Evolutionary conservation across 306 rosid species (phyloP).

Genomic region (Quercus glauca): DNA sequence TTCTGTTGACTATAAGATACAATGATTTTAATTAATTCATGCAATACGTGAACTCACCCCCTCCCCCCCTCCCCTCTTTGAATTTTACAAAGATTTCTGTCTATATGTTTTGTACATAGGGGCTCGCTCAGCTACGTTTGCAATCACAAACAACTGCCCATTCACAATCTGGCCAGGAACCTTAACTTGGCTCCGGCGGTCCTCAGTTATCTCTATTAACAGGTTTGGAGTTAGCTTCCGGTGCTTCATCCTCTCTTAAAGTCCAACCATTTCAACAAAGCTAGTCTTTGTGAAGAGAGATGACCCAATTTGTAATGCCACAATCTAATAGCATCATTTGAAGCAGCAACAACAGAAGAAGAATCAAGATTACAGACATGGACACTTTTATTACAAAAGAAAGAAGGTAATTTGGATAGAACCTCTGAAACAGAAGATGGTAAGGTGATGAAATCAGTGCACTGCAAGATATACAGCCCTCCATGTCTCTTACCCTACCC

Average conservation of each 20-base stretch:
- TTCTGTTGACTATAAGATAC: background rate
- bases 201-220: conserved; percentile 6
- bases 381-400: no score
- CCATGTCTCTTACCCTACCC: no score
- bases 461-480: no score
- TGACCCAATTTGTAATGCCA: no score
- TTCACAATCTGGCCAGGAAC: conserved; percentile 40
- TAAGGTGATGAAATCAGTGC: no score
- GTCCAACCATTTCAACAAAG: background rate
- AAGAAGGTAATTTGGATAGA: no score
- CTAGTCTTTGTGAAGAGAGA: no score
- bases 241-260: conserved; percentile 2
- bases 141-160: conserved; percentile 34
- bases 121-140: conserved; percentile 24
- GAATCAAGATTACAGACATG: no score
- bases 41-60: background rate
- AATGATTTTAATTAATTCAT: background rate
- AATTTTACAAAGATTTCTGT: no score
- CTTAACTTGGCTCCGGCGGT: conserved; percentile 17
- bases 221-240: conserved; percentile 22
- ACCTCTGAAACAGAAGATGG: no score
- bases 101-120: conserved; percentile 1
- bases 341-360: no score
- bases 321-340: no score
- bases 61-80: background rate